Evolutionary conservation across 2,329 filamentous ascomycete genomes (phyloP), one percentile per base, ranked within the genome.

Genomic region (Seiridium cupressi): DNA sequence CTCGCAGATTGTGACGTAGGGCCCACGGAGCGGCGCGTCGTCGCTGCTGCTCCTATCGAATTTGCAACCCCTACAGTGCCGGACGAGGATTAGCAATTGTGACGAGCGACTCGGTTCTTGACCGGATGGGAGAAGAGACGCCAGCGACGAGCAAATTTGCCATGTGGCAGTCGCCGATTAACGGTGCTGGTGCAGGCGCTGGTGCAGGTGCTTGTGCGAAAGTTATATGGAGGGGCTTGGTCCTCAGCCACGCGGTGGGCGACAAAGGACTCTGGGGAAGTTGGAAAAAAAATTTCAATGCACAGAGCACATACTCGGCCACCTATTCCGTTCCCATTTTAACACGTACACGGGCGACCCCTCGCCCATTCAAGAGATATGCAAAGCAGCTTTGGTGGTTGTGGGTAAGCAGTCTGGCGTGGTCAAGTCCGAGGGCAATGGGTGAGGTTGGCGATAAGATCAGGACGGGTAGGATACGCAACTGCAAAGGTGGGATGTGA

Each of bases 321-420:
- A 65, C 65, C 70, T 67, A 73, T 64, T 69, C 67, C 64, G 63
- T 68, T 70, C 68, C 70, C 70, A 73, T 73, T 65, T 67, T 69
- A 62, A 64, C 55, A 57, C 57, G 57, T 60, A 59, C 60, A 61
- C 57, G 63, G 63, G 64, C 68, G 66, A 64, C 55, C 57, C 44
- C 61, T 64, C 68, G 67, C 69, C 70, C 70, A 68, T 70, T 56
- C 55, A 44, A 48, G 60, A 57, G 54, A 40, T 58, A 51, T 58
- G 32, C 32, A 13, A 36, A 35, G 10, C 11, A 53, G 36, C 9
- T 9, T 31, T 32, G 18, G 7, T n/a, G 35, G 31, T 13, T 18
- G 32, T n/a, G 44, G 26, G 57, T 13, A 58, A 32, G 46, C 53
- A 59, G 44, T 61, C 32, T 31, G 26, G n/a, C 11, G 35, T 54